Base-by-base conservation (phyloP, 2,329 filamentous ascomycete species). In the Penicillium sp. region DNA sequence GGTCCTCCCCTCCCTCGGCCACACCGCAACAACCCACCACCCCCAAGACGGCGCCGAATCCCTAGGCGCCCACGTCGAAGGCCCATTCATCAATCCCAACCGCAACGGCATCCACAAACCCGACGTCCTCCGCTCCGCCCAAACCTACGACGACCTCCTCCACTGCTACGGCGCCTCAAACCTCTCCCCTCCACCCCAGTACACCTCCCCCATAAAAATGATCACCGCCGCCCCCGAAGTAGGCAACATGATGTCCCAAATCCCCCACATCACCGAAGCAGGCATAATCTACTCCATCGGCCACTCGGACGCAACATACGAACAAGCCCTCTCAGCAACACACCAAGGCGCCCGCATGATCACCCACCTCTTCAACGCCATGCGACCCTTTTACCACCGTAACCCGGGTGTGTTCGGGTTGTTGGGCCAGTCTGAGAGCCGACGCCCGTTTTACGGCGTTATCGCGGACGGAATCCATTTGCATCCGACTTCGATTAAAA, bases 301-400 rank as follows among this genome's bases (percentile, higher is more conserved):
- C 8, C 93, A 97, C 79, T 92, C 92, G 0, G 91, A 96, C 75
- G 91, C 92, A 15, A 92, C 90, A 0, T 96, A 94, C 74, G 91
- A 96, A 76, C 85, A 94, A 73, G 92, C 91, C 1, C 87, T 89
- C 4, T 79, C 81, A 4, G 91, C 91, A 22, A 85, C 95, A 3
- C 82, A 81, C n/a, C 84, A 88, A 7, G 93, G 93, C 56, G 91
- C 91, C 1, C 91, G 86, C 53, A 96, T 96, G 91, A 91, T 97
- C 68, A 97, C 93, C 0, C 93, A 97, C 73, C 84, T 97, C 1
- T 97, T 96, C 86, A 97, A 97, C 75, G 93, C 93, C 28, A 97
- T 97, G 93, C 86, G 89, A 0, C 92, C 92, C 15, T 86, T 96
- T 55, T 91, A 95, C 76, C 92, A 97, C 82, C 90, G 93, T 61